Base-by-base conservation (phyloP, 2,329 filamentous ascomycete species). In the Septoria petroselini region DNA sequence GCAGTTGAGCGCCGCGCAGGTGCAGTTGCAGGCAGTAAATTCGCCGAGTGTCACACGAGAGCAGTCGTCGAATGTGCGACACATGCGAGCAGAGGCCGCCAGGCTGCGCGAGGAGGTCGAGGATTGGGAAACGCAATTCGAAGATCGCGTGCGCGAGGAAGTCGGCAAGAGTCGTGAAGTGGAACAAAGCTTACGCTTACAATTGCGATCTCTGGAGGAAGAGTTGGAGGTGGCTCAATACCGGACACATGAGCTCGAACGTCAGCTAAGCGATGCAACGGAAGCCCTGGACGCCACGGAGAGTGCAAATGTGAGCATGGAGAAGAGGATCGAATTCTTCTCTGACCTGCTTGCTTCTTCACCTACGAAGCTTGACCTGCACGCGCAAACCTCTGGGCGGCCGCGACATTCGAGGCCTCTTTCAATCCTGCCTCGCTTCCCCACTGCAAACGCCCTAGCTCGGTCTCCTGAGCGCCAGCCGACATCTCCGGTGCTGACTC, bases 1-100 rank as follows among this genome's bases (percentile, higher is more conserved):
- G 15, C 71, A 76, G 54, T 60, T 77, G 18, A 68, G 68, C 14
- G 63, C 70, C 12, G 65, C 69, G 8, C 69, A 75, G 35, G 62
- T 63, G 6, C 69, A 68, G 47, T 56, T 71, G 29, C 67, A 70
- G 17, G 64, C 68, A 12, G 60, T 69, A 40, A 69, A 66, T 27
- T 73, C 72, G n/a, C 70, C 73, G 2, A 65, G 61, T 38, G 57
- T 65, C 4, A 62, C 62, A 5, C 66, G 70, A 41, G 61, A 65
- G 37, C 66, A 70, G 37, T 64, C 61, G 17, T 59, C 67, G 15
- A 70, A 65, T 54, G 58, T 73, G 48, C 66, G 70, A 38, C 55
- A 58, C 2, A 56, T 72, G 29, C 65, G 64, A 14, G 54, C 61
- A 3, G 68, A 71, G 47, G 65, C 63, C 12, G 58, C 56, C 12